Evolutionary conservation across 805 yeast genomes (phyloP).

Genomic region (Cephaloascus albidus): DNA sequence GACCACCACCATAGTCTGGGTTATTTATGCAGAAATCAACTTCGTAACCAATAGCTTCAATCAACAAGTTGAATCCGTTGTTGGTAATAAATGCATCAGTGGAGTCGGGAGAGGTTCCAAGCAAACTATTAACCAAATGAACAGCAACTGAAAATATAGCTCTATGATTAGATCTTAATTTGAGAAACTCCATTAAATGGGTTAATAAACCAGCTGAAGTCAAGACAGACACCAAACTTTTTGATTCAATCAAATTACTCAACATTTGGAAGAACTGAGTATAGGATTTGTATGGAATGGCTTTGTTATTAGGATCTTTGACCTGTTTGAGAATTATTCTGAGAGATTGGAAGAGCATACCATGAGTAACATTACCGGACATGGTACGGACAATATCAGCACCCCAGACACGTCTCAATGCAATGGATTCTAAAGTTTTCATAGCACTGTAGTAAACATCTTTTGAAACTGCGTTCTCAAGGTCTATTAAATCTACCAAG

Average conservation of each 20-base stretch:
- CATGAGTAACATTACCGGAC: conserved; percentile 85
- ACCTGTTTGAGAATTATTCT: conserved; percentile 50
- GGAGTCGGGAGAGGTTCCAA: conserved; percentile 35
- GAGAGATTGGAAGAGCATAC: conserved; percentile 63
- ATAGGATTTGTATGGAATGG: conserved; percentile 30
- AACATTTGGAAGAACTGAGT: conserved; percentile 51
- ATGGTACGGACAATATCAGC: conserved; percentile 67
- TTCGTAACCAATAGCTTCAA: conserved; percentile 54
- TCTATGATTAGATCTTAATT: conserved; percentile 38
- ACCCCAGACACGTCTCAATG: conserved; percentile 61
- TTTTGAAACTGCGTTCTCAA: conserved; percentile 47
- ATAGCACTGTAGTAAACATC: conserved; percentile 52
- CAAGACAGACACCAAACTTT: conserved; percentile 44
- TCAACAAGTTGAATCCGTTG: conserved; percentile 57
- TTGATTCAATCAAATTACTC: conserved; percentile 50
- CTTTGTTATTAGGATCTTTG: conserved; percentile 23
- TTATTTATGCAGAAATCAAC: conserved; percentile 53
- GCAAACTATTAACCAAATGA: conserved; percentile 42
- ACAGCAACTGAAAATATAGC: conserved; percentile 57
- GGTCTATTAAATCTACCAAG: conserved; percentile 63
- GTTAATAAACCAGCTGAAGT: conserved; percentile 71
- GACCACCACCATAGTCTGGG: conserved; percentile 49
- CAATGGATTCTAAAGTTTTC: conserved; percentile 59
- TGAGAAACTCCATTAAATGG: conserved; percentile 53
- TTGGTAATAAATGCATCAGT: conserved; percentile 55